Evolutionary conservation across 1,284 basidiomycete species (phyloP).

Genomic region (Sanghuangporus baumii): DNA sequence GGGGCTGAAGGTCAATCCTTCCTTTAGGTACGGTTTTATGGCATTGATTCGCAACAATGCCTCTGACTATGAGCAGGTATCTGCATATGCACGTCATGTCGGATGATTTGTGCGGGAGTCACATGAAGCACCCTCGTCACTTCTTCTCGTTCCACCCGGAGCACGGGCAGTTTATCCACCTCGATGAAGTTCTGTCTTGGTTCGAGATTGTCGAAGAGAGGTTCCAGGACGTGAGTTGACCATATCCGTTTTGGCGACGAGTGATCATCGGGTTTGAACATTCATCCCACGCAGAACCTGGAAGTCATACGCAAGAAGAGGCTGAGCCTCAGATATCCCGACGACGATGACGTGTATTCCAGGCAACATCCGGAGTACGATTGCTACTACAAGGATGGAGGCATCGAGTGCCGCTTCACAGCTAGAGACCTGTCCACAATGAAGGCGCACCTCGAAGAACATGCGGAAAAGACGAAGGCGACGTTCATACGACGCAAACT

Average conservation of each 20-base stretch:
- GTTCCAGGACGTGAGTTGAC: background rate
- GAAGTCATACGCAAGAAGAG: background rate
- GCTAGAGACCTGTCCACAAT: background rate
- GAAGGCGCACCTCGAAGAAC: constrained; percentile 9
- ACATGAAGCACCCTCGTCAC: constrained; percentile 87
- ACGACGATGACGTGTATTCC: background rate
- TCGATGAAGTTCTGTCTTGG: constrained; percentile 74
- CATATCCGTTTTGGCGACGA: background rate
- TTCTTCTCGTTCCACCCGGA: constrained; percentile 91
- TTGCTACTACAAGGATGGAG: background rate
- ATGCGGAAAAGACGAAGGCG: background rate
- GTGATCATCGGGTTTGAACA: background rate
- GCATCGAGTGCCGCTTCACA: background rate
- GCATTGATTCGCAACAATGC: background rate
- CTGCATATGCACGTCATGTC: constrained; percentile 87
- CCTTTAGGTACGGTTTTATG: constrained; percentile 54
- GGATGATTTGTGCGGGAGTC: constrained; percentile 67
- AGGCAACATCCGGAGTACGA: background rate
- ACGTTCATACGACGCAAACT: background rate
- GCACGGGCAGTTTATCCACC: constrained; percentile 79
- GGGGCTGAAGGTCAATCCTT: constrained; percentile 85
- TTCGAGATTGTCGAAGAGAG: constrained; percentile 40
- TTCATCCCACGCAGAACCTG: background rate
- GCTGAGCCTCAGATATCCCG: background rate
- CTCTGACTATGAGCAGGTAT: constrained; percentile 47